phyloP scores from a whole-genome alignment of 108 stramenopile genomes.

The Stephanodiscus minutulus region DNA sequence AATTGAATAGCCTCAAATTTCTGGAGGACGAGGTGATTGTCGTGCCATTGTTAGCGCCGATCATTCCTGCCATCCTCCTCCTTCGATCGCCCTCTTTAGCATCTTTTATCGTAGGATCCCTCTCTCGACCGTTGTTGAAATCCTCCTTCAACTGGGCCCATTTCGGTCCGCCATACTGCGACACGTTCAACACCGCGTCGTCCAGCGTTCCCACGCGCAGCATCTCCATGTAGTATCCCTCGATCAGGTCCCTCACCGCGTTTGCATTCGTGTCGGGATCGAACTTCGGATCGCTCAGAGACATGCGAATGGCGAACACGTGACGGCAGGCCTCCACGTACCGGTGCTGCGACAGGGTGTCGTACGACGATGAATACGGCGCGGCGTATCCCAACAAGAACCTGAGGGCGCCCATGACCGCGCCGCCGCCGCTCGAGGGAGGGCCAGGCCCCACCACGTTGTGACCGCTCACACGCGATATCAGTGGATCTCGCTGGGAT shows the following conservation, averaged over 20 bases:
- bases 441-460: conserved; percentile 77
- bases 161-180: conserved; percentile 65
- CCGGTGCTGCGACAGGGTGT: conserved; percentile 71
- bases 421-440: conserved; percentile 80
- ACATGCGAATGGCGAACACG: conserved; percentile 86
- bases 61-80: conserved; percentile 8
- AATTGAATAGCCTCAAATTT: conserved; percentile 57
- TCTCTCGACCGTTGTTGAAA: conserved; percentile 22
- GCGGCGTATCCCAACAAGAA: conserved; percentile 61
- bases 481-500: conserved; percentile 54
- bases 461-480: conserved; percentile 54
- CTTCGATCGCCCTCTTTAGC: conserved; percentile 66
- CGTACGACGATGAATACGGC: conserved; percentile 51
- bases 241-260: conserved; percentile 61
- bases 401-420: conserved; percentile 67
- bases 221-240: conserved; percentile 61
- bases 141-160: conserved; percentile 61
- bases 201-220: conserved; percentile 50
- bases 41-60: background rate
- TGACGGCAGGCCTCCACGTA: conserved; percentile 76
- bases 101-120: conserved; percentile 34
- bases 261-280: conserved; percentile 29
- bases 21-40: background rate
- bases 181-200: conserved; percentile 42
- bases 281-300: conserved; percentile 77